Evolutionary conservation across 1,284 basidiomycete genomes (phyloP), one percentile per base, ranked within the genome.

Genomic region (Vanrija pseudolonga): DNA sequence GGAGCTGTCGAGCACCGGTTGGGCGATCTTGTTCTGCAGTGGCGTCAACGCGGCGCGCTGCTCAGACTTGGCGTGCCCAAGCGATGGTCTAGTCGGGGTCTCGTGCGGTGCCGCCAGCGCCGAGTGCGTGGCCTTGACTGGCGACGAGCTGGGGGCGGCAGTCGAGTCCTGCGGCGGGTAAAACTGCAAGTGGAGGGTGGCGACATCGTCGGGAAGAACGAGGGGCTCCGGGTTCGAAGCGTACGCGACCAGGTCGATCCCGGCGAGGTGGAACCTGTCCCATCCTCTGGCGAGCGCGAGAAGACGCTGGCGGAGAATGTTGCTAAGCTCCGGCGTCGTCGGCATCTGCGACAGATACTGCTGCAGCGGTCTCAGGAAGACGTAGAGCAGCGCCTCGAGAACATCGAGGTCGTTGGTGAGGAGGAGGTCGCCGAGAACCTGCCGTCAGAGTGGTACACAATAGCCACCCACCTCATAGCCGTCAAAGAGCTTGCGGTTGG

Each of bases 401-500:
- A 98, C 82, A 65, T 96, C 91, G 51, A 95, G 80, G 76, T 98
- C 94, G 41, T 86, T 87, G 1, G 91, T 90, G 67, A 86, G 85
- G 53, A 98, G 81, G 22, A 99, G 80, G 67, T 87, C 87, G 74
- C 92, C 96, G 68, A 28, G 43, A 14, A 45, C 50, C 51, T 63
- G 37, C 38, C 28, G 17, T 59, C 9, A 55, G 48, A 6, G 22
- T 3, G 38, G 9, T 26, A 42, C 20, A 1, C 14, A 14, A n/a
- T 42, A 9, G 9, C 14, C 32, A 70, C 90, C 77, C 76, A 96
- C 94, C 74, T 99, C 96, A 74, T 97, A 98, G 3, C 93, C 97
- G 58, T 85, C 87, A 78, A 90, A 99, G 56, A 94, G 88, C 80
- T 98, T 98, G 69, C 96, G 83, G 72, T 96, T 98, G 45, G 95